Evolutionary conservation across 2,329 filamentous ascomycete genomes (phyloP).

Genomic region (Pyrenophora tritici-repentis): DNA sequence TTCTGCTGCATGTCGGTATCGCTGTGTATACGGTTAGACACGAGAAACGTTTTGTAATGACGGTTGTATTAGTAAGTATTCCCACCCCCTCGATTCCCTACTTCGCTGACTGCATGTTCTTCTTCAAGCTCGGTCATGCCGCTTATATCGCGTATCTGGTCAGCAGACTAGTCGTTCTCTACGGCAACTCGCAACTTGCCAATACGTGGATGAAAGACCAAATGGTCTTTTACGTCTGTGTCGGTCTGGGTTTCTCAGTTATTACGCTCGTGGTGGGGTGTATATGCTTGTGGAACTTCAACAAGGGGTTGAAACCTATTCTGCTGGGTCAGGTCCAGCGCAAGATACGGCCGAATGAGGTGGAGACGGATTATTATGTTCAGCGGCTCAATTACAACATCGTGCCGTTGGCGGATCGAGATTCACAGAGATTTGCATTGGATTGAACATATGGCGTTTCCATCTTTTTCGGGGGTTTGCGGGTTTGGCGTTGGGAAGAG

Average conservation of each 20-base stretch:
- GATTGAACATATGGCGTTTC: conserved; percentile 1
- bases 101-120: not conserved
- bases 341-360: conserved; percentile 7
- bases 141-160: conserved; percentile 27
- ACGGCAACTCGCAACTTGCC: conserved; percentile 10
- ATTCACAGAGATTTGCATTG: conserved; percentile 13
- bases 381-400: conserved; percentile 19
- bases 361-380: conserved; percentile 11
- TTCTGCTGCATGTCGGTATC: conserved; percentile 18
- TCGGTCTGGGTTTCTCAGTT: conserved; percentile 13
- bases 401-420: conserved; percentile 7
- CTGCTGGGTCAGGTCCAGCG: conserved; percentile 16
- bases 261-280: conserved; percentile 8
- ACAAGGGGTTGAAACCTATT: conserved; percentile 28
- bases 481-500: too few species aligned
- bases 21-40: conserved; percentile 16
- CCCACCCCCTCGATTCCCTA: not conserved
- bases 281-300: conserved; percentile 29
- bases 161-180: conserved; percentile 26
- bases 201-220: conserved; percentile 27
- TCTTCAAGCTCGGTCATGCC: conserved; percentile 15
- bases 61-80: conserved; percentile 20
- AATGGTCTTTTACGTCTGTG: conserved; percentile 26
- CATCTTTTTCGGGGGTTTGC: too few species aligned
- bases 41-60: conserved; percentile 19